Conservation (phyloP, 768 basidiomycete species). For the Kwoniella botswanensis region DNA sequence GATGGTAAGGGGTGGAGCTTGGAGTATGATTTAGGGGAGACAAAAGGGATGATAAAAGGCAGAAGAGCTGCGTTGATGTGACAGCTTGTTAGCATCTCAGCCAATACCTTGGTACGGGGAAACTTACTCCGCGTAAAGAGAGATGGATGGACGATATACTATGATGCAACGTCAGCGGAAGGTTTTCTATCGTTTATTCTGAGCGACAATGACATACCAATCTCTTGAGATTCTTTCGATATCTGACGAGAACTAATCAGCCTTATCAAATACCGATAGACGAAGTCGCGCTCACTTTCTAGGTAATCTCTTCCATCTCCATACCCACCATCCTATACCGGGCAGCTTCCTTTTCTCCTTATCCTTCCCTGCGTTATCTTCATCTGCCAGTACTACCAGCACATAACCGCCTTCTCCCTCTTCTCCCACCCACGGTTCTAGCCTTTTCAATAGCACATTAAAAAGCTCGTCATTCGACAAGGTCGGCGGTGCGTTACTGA, state of each 20-base stretch:
- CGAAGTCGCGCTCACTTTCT: conserved; percentile 27
- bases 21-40: conserved; percentile 46
- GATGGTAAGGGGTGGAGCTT: conserved; percentile 44
- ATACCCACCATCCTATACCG: conserved; percentile 37
- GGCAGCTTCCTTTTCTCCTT: conserved; percentile 32
- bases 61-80: conserved; percentile 26
- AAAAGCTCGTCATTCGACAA: conserved; percentile 31
- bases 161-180: neutral
- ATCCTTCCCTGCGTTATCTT: conserved; percentile 15
- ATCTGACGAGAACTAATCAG: conserved; percentile 11
- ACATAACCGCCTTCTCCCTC: conserved; percentile 40
- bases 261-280: neutral
- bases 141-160: conserved; percentile 51
- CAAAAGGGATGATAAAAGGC: conserved; percentile 38
- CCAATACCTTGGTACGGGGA: neutral
- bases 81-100: neutral
- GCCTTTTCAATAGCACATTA: conserved; percentile 22
- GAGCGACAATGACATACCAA: conserved; percentile 26
- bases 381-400: conserved; percentile 38
- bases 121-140: conserved; percentile 41
- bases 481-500: conserved; percentile 14
- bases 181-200: neutral
- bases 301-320: conserved; percentile 36
- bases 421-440: conserved; percentile 43
- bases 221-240: conserved; percentile 45